Evolutionary conservation across 805 yeast genomes (phyloP), one percentile per base, ranked within the genome.

Genomic region (Saccharomycopsis selenospora): DNA sequence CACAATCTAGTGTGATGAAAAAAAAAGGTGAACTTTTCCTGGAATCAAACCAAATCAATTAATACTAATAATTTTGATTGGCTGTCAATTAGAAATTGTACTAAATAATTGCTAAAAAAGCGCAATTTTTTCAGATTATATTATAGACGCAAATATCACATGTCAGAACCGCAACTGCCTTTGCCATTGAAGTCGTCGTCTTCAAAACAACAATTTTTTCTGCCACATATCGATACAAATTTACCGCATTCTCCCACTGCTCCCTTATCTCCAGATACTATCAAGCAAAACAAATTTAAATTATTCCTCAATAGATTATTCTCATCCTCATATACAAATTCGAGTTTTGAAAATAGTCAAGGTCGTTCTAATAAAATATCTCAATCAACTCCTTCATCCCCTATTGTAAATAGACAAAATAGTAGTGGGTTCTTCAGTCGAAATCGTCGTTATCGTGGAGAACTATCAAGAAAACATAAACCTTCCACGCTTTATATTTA

Each of bases 371-470:
- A 5, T 11, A n/a, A n/a, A n/a, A 27, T 27, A 7, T 33, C 38
- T 6, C 38, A 33, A 7, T 33, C 38, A 4, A 33, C 38, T 4
- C 38, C 38, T 6, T 17, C 38, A 6, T 33, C 38, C 17, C 38
- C 38, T 10, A 14, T 33, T 5, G 10, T 10, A 17, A 33, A 33
- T 10, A 14, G 20, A 6, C 6, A 17, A 6, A 7, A 17, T 6
- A 33, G 38, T 33, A n/a, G n/a, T n/a, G n/a, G n/a, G n/a, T 33
- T 33, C 38, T 33, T 33, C 38, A 17, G 38, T 14, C n/a, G 38
- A 33, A 33, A 33, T 14, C 29, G 29, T 11, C 7, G 11, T 11
- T n/a, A n/a, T n/a, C 29, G 29, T 27, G 11, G 29, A 8, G 29
- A 27, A 11, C 11, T 27, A 8, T 27, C 29, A 11, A 27, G 29